Evolutionary conservation across 176 grass and related monocot species (phyloP).

Genomic region (Poa pratensis): DNA sequence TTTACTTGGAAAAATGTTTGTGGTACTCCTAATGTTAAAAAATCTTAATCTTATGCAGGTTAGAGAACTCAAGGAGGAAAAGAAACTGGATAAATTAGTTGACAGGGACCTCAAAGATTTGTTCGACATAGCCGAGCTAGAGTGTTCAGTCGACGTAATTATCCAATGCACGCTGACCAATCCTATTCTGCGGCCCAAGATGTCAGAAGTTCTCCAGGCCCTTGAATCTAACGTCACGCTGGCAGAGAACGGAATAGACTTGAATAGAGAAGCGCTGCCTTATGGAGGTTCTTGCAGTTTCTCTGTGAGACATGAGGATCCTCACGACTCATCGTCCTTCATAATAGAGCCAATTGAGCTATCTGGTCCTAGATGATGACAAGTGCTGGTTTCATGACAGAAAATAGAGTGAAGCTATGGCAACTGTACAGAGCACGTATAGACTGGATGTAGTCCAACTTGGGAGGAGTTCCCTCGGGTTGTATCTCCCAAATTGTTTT

Average conservation of each 20-base stretch:
- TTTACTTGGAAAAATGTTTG: neutral
- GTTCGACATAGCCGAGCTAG: slow-evolving; percentile 63
- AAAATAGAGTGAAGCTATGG: neutral
- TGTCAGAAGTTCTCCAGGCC: slow-evolving; percentile 90
- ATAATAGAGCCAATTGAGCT: slow-evolving; percentile 95
- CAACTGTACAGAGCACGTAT: slow-evolving; percentile 54
- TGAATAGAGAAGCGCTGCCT: slow-evolving; percentile 51
- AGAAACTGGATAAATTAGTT: slow-evolving; percentile 63
- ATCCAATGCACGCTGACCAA: slow-evolving; percentile 85
- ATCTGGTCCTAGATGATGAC: slow-evolving; percentile 83
- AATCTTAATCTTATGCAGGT: slow-evolving; percentile 49
- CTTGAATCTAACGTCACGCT: slow-evolving; percentile 63
- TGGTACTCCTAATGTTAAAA: neutral
- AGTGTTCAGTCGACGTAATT: slow-evolving; percentile 73
- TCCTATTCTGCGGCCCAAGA: slow-evolving; percentile 79
- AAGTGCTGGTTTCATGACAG: neutral
- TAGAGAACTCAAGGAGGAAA: slow-evolving; percentile 75
- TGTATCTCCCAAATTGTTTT: neutral
- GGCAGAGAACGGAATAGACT: slow-evolving; percentile 59
- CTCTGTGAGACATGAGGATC: slow-evolving; percentile 74
- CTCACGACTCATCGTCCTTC: slow-evolving; percentile 90
- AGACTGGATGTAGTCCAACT: slow-evolving; percentile 31
- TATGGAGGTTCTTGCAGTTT: slow-evolving; percentile 66
- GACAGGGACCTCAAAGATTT: slow-evolving; percentile 76
- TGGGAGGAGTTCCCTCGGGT: neutral